Conservation (phyloP, 257 asterid species). For the Fraxinus pennsylvanica region DNA sequence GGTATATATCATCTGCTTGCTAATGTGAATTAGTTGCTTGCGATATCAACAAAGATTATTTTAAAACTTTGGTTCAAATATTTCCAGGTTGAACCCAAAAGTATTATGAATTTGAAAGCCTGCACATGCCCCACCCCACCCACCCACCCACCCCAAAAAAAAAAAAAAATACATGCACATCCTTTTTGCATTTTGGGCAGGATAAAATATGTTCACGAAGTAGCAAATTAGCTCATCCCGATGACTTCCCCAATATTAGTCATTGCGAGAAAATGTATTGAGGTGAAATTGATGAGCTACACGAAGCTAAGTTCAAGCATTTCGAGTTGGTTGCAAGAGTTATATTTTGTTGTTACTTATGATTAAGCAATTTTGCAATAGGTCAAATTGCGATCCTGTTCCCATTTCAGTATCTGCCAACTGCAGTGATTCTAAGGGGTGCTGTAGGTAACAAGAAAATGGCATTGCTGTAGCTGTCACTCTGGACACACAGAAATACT, state of each 20-base stretch:
- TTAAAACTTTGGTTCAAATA: neutral
- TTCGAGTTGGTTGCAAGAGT: neutral
- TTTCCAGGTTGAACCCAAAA: neutral
- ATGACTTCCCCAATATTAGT: neutral
- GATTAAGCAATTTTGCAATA: neutral
- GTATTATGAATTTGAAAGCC: neutral
- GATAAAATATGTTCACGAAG: neutral
- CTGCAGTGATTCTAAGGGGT: neutral
- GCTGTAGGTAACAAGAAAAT: neutral
- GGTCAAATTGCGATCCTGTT: neutral
- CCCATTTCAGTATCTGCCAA: neutral
- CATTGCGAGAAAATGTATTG: neutral
- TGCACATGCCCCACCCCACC: neutral
- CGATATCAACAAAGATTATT: neutral
- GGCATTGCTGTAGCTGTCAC: neutral
- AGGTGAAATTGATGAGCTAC: neutral
- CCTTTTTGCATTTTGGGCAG: neutral
- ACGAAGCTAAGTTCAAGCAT: neutral
- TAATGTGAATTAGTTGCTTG: slow-evolving; percentile 11
- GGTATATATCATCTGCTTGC: slow-evolving; percentile 43
- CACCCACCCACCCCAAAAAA: no score
- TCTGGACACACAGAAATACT: neutral
- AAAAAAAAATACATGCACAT: no score
- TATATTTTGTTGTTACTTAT: neutral
- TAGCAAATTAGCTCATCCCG: neutral